phyloP scores from a whole-genome alignment of 768 basidiomycete genomes.

The Boletus sensibilis region DNA sequence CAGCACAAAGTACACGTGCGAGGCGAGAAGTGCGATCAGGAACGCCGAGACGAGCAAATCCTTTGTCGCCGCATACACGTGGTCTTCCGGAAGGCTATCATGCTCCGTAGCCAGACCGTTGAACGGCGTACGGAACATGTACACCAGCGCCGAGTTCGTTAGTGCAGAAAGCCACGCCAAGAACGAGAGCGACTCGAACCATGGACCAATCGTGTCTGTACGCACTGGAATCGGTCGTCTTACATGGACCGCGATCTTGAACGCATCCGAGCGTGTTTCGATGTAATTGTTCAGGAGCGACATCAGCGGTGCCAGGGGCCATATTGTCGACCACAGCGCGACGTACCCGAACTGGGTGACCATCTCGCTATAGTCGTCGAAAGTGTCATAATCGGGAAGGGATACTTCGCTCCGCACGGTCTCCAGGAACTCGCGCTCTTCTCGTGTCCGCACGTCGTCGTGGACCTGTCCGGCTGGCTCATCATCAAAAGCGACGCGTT shows the following conservation, averaged over 20 bases:
- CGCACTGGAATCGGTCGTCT: conserved; percentile 84
- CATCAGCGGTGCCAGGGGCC: conserved; percentile 90
- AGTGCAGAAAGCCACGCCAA: conserved; percentile 88
- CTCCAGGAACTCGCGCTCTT: conserved; percentile 80
- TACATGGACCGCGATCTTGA: conserved; percentile 87
- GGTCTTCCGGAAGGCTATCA: conserved; percentile 12
- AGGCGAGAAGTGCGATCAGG: conserved; percentile 76
- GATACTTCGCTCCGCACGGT: conserved; percentile 72
- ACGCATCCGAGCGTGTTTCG: conserved; percentile 90
- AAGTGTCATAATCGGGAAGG: conserved; percentile 77
- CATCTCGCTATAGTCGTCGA: conserved; percentile 95
- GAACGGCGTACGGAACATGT: conserved; percentile 69
- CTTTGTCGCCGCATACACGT: conserved; percentile 38
- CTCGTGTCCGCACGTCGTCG: conserved; percentile 39
- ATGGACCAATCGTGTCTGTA: conserved; percentile 90
- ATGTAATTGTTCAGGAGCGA: conserved; percentile 90
- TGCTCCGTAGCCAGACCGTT: conserved; percentile 10
- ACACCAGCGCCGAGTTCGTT: conserved; percentile 87
- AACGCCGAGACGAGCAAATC: conserved; percentile 61
- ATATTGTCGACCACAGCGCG: conserved; percentile 88
- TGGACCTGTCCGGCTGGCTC: conserved; percentile 39
- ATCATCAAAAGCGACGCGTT: conserved; percentile 72
- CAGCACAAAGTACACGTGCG: conserved; percentile 79
- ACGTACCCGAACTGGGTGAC: conserved; percentile 94
- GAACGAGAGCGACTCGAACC: conserved; percentile 86